A percentile compares a stretch with the other conserved stretches of the same genome.
Evolutionary conservation across 2,329 filamentous ascomycete genomes (phyloP).

Genomic region (Pseudogymnoascus sp.): DNA sequence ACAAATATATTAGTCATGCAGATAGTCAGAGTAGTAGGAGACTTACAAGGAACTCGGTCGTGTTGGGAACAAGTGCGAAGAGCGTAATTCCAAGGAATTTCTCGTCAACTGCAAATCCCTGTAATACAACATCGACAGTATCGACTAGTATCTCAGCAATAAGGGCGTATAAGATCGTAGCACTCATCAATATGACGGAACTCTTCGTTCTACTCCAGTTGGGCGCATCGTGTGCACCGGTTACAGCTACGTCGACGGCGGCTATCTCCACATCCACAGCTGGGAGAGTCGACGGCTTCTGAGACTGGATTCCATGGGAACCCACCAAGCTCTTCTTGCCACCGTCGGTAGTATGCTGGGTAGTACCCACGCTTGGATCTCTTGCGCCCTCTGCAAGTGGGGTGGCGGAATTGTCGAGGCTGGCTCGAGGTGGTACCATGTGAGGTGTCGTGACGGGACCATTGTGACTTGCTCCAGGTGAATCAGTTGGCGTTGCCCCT

Average conservation of each 20-base stretch:
- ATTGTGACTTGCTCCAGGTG: constrained; percentile 30
- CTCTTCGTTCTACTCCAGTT: constrained; percentile 96
- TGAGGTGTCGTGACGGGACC: constrained; percentile 50
- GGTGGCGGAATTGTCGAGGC: constrained; percentile 72
- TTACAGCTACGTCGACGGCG: constrained; percentile 30
- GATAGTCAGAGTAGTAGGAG: not conserved
- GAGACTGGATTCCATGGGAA: constrained; percentile 18
- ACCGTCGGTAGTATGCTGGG: constrained; percentile 59
- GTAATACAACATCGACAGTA: constrained; percentile 91
- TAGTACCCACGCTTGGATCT: constrained; percentile 78
- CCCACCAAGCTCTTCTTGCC: constrained; percentile 39
- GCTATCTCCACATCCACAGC: constrained; percentile 8
- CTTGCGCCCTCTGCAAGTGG: constrained; percentile 92
- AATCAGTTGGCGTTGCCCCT: constrained; percentile 26
- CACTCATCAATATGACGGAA: constrained; percentile 76
- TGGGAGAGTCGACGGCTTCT: constrained; percentile 8
- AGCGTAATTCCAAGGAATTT: constrained; percentile 96
- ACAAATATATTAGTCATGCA: constrained; percentile 14
- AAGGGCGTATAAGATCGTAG: constrained; percentile 87
- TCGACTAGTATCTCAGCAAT: constrained; percentile 96
- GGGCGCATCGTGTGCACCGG: constrained; percentile 87
- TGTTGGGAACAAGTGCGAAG: constrained; percentile 95
- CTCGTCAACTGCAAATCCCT: constrained; percentile 85
- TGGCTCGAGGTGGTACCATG: constrained; percentile 70
- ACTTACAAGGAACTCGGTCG: constrained; percentile 87